Percentiles rank a stretch among this genome's conserved stretches.
Conservation (phyloP, 192 early-diverging fungal species). For the Coemansia javaensis region DNA sequence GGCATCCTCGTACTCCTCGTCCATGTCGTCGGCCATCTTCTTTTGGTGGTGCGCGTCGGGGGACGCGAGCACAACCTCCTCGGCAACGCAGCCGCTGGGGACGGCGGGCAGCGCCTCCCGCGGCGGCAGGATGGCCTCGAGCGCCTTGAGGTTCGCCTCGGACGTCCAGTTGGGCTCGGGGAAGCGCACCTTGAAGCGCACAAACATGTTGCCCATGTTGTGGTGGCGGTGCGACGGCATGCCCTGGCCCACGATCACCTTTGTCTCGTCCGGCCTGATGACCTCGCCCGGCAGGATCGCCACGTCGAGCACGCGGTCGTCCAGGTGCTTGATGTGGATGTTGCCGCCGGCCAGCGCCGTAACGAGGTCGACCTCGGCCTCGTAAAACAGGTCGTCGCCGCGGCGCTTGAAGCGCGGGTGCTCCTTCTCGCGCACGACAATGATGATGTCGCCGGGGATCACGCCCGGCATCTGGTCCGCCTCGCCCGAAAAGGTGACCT, state of each 20-base stretch:
- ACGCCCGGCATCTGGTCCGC: conserved; percentile 93
- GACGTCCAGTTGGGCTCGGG: conserved; percentile 78
- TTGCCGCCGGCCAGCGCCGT: conserved; percentile 95
- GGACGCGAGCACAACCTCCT: conserved; percentile 79
- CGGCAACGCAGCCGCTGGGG: conserved; percentile 58
- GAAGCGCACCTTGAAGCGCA: conserved; percentile 94
- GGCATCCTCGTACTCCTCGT: conserved; percentile 62
- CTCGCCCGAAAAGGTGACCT: conserved; percentile 92
- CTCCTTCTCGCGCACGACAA: conserved; percentile 92
- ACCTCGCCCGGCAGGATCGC: conserved; percentile 90
- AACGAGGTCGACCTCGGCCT: conserved; percentile 90
- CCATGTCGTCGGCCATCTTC: conserved; percentile 51
- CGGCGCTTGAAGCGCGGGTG: conserved; percentile 91
- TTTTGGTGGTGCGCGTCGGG: conserved; percentile 71
- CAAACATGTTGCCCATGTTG: conserved; percentile 86
- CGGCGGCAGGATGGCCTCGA: conserved; percentile 80
- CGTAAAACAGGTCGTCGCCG: conserved; percentile 87
- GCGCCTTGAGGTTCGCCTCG: conserved; percentile 62
- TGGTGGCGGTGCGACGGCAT: conserved; percentile 91
- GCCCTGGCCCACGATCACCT: conserved; percentile 85
- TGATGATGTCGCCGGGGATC: conserved; percentile 96
- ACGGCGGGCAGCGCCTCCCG: conserved; percentile 54
- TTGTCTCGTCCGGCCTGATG: conserved; percentile 88
- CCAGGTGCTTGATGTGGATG: conserved; percentile 87
- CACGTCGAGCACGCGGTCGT: conserved; percentile 84